Percentiles rank a stretch among this genome's conserved stretches.
Evolutionary conservation across 2,329 filamentous ascomycete genomes (phyloP).

Genomic region (Ceratocystis alfenasii): DNA sequence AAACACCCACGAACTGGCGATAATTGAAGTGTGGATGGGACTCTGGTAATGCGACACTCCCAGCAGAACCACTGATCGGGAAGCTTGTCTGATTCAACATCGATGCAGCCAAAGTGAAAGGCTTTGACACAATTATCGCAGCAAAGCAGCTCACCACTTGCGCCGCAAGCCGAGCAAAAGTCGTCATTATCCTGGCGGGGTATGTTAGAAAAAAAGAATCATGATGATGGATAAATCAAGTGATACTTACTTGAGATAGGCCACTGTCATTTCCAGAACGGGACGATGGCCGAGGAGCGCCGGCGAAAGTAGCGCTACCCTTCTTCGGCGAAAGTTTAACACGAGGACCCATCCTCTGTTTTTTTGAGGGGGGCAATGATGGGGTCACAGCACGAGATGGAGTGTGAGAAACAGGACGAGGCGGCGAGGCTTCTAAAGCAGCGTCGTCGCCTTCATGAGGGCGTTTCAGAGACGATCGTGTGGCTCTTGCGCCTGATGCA

Average conservation of each 20-base stretch:
- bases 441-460: conserved; percentile 44
- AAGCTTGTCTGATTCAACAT: conserved; percentile 55
- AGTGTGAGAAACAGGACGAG: conserved; percentile 36
- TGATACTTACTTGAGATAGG: conserved; percentile 40
- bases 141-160: conserved; percentile 74
- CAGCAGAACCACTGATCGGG: conserved; percentile 81
- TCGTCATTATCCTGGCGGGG: conserved; percentile 64
- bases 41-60: conserved; percentile 44
- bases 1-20: conserved; percentile 40
- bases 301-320: conserved; percentile 55
- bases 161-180: conserved; percentile 74
- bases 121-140: conserved; percentile 86
- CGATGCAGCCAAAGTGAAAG: conserved; percentile 81
- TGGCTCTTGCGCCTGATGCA: conserved; percentile 6
- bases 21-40: conserved; percentile 16
- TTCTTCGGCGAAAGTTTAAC: conserved; percentile 70
- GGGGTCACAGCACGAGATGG: conserved; percentile 52
- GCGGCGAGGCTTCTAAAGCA: conserved; percentile 37
- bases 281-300: conserved; percentile 52
- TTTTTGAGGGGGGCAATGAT: conserved; percentile 45
- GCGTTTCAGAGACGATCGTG: conserved; percentile 39
- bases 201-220: not conserved
- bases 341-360: conserved; percentile 48
- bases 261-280: conserved; percentile 9
- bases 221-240: not conserved